Base-by-base conservation (phyloP, 1,284 basidiomycete species). In the Fistulinella staudtii region DNA sequence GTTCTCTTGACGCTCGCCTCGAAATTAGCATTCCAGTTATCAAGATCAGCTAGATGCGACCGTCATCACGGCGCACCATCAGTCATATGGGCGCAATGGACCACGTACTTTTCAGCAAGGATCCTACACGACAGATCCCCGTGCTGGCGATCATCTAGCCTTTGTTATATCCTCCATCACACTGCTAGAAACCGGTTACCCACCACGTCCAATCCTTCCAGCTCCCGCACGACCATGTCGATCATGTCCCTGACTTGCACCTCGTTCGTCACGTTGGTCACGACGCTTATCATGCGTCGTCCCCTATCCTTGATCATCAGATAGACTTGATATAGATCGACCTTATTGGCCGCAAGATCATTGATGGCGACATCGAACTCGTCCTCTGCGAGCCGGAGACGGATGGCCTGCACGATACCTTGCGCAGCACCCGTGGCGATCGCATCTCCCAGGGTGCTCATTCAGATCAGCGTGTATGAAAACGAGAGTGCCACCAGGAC, bases 321-420 rank as follows among this genome's bases (percentile, higher is more conserved):
- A 2, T 56, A 63, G 3, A 71, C 53, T 0, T 29, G 41, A 1
- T 65, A 56, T 1, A 74, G 57, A n/a, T 48, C 36, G 1, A 51
- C 52, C 2, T 36, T 18, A 31, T 70, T 63, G 11, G 44, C 45
- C 0, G 57, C 53, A 5, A 74, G 25, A 47, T 75, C 72, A 36
- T 64, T 59, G 24, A 76, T 28, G 7, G 60, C 67, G 3, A 75
- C 52, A 41, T 70, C 60, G 22, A 71, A 58, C 1, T 72, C 74
- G 39, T 75, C 73, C 4, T 56, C 47, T 1, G 73, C 70, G 8
- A 76, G 63, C 0, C 68, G 63, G 0, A 70, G 53, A 8, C 68
- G 68, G 36, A 72, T 68, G 13, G 67, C 66, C n/a, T 65, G 57
- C 1, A 73, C 73, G 24, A 75, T 66, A 8, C 72, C 74, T 37